A percentile compares a stretch with the other conserved stretches of the same genome.
Evolutionary conservation across 2,329 filamentous ascomycete genomes (phyloP).

Genomic region (Akanthomyces dipterigenus): DNA sequence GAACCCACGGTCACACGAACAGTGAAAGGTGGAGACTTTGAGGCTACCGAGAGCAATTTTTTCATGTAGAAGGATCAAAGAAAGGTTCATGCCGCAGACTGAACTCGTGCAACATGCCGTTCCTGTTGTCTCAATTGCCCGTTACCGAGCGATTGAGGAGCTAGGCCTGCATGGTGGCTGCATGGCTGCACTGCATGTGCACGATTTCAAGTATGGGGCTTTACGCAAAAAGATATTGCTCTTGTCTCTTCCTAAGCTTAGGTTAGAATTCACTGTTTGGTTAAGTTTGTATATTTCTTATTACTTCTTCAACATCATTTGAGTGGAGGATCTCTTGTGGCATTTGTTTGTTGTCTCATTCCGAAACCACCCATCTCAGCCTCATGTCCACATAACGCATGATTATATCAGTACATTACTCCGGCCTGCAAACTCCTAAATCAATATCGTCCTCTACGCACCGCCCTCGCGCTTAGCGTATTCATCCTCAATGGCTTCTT

Average conservation of each 20-base stretch:
- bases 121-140: background rate
- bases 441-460: constrained; percentile 33
- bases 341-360: background rate
- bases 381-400: background rate
- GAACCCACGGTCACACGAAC: background rate
- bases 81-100: background rate
- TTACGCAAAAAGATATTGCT: background rate
- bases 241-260: background rate
- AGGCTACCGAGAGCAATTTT: background rate
- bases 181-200: background rate
- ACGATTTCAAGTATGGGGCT: background rate
- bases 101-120: background rate
- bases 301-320: background rate
- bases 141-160: background rate
- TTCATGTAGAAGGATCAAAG: background rate
- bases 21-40: no score
- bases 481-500: constrained; percentile 57
- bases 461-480: constrained; percentile 58
- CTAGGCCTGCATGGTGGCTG: background rate
- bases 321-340: background rate
- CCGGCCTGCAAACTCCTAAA: background rate
- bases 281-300: no score
- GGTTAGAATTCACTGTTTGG: background rate
- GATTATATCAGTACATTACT: no score
- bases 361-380: constrained; percentile 4